Evolutionary conservation across 2,329 filamentous ascomycete genomes (phyloP), one percentile per base, ranked within the genome.

Genomic region (Balansia obtecta): DNA sequence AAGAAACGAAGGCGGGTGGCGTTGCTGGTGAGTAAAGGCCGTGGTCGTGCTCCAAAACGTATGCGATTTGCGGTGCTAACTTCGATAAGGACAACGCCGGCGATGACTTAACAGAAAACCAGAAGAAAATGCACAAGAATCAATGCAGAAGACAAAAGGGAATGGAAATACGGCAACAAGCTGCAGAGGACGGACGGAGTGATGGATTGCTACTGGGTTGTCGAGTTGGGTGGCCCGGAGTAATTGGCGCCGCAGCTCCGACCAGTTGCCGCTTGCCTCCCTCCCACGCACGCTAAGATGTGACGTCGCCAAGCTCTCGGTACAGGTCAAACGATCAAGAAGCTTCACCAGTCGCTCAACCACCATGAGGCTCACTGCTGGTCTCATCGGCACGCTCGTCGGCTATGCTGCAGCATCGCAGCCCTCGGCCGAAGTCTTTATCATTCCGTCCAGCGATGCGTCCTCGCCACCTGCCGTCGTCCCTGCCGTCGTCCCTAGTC

Each of bases 391-490:
- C 53, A 66, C 65, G 53, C 58, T 71, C 47, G 63, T 61, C 50
- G 63, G 68, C 59, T 63, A 66, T 57, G 61, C 62, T 51, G 64
- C 66, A 50, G 69, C 71, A 46, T 60, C 63, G 46, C 61, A 65
- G 47, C 65, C 67, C 47, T 60, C 65, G 41, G 76, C 77, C 49
- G 70, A 75, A 56, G 77, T 77, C 55, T 82, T 76, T 63, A 68
- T 82, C 51, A 67, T 80, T 46, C 68, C 65, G 49, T 53, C 58
- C 50, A 57, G 58, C 54, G 60, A 62, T 42, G 55, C 58, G 11
- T 58, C 60, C 41, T 56, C 65, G 33, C 59, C 68, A 45, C 65
- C 72, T 48, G 68, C 69, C 44, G 63, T 80, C 57, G 70, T 75
- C 46, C 65, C 72, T 48, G 68, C 69, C 44, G 63, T 80, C 57